These are phyloP conservation scores for Jamesozyma hellenica DNA, from an alignment of 805 yeast species.

Conservation along the genomic window DNA sequence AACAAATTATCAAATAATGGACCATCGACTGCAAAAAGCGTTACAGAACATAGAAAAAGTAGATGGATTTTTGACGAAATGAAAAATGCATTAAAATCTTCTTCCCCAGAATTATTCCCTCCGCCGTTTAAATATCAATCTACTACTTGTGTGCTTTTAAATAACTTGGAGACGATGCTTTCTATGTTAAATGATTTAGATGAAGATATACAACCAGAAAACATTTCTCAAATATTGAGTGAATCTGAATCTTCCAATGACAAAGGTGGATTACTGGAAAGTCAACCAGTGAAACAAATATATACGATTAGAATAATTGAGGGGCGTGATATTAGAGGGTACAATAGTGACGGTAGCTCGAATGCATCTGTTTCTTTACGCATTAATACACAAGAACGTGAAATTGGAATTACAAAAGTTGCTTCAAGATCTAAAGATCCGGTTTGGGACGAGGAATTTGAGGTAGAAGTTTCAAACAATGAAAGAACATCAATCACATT, in stretches of 20 bases:
- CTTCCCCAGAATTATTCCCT: constrained; percentile 31
- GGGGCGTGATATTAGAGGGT: constrained; percentile 51
- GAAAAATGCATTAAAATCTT: constrained; percentile 38
- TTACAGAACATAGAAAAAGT: constrained; percentile 2
- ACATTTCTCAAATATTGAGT: constrained; percentile 28
- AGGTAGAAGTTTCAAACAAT: constrained; percentile 34
- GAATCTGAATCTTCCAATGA: constrained; percentile 21
- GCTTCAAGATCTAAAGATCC: constrained; percentile 57
- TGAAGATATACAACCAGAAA: constrained; percentile 48
- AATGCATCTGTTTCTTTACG: constrained; percentile 55
- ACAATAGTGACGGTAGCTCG: constrained; percentile 37
- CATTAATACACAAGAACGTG: constrained; percentile 43
- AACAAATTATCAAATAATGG: background rate
- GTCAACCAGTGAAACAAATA: constrained; percentile 33
- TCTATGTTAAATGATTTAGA: constrained; percentile 44
- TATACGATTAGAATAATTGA: constrained; percentile 53
- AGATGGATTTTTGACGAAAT: constrained; percentile 33
- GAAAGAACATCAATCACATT: constrained; percentile 41
- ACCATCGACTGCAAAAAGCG: background rate
- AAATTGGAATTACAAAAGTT: constrained; percentile 61
- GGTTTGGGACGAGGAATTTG: constrained; percentile 82
- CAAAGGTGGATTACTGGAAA: constrained; percentile 17
- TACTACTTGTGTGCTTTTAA: constrained; percentile 65
- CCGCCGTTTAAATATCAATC: constrained; percentile 50
- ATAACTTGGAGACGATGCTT: constrained; percentile 49